phyloP scores from a whole-genome alignment of 2,329 filamentous ascomycete genomes.

The Ophiocordyceps polyrhachis-furcata region DNA sequence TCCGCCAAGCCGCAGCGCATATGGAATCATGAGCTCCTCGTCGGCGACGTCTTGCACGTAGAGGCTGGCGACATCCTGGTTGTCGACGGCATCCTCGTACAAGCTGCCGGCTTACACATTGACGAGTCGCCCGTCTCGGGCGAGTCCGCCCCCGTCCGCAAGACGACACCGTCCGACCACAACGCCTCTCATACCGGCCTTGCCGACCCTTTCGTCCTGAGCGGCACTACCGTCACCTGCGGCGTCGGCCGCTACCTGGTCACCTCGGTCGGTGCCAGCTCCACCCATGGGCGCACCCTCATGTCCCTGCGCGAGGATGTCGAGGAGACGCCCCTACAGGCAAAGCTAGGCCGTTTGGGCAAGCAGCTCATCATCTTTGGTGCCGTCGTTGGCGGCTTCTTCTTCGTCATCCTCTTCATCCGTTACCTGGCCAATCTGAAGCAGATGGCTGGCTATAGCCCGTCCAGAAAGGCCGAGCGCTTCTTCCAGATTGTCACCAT shows the following conservation, averaged over 20 bases:
- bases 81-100: constrained; percentile 50
- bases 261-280: constrained; percentile 54
- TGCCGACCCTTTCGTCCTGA: constrained; percentile 64
- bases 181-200: constrained; percentile 29
- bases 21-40: constrained; percentile 50
- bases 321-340: constrained; percentile 61
- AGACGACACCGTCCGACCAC: constrained; percentile 39
- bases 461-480: constrained; percentile 32
- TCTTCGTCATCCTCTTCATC: constrained; percentile 22
- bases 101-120: constrained; percentile 33
- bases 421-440: constrained; percentile 15
- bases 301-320: constrained; percentile 61
- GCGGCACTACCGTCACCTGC: constrained; percentile 58
- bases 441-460: constrained; percentile 17
- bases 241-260: constrained; percentile 61
- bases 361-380: constrained; percentile 45
- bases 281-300: constrained; percentile 58
- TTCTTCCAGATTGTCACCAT: constrained; percentile 40
- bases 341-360: constrained; percentile 57
- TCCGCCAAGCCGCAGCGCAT: constrained; percentile 53
- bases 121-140: constrained; percentile 63
- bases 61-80: constrained; percentile 57
- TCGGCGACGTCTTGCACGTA: constrained; percentile 55
- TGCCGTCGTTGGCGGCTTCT: constrained; percentile 19
- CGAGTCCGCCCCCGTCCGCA: constrained; percentile 55